Conservation (phyloP, 306 rosid species). For the Cicer bijugum region DNA sequence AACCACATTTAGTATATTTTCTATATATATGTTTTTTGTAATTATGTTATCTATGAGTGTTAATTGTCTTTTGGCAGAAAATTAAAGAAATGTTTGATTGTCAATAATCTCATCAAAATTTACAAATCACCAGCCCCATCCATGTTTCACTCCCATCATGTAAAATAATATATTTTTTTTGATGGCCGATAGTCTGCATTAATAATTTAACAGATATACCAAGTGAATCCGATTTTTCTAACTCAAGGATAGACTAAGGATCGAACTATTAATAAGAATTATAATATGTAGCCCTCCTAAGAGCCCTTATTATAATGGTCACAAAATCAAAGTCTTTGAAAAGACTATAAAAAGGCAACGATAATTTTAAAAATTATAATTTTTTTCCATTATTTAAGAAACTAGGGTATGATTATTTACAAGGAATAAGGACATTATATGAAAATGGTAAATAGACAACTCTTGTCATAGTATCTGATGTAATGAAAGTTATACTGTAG, state of each 20-base stretch:
- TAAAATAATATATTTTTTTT: background rate
- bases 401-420: constrained; percentile 22
- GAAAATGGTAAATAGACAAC: constrained; percentile 18
- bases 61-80: constrained; percentile 21
- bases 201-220: background rate
- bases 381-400: background rate
- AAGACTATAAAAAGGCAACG: background rate
- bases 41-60: constrained; percentile 1
- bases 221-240: constrained; percentile 7
- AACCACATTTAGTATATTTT: background rate
- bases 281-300: background rate
- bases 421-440: constrained; percentile 14
- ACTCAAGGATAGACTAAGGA: constrained; percentile 4
- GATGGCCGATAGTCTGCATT: background rate
- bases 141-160: background rate
- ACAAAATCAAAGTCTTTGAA: background rate
- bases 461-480: background rate
- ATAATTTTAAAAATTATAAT: background rate
- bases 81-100: background rate
- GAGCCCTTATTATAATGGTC: background rate
- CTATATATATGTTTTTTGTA: background rate
- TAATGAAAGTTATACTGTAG: background rate
- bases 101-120: constrained; percentile 18
- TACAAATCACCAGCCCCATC: constrained; percentile 18
- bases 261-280: background rate